Conservation (phyloP, 2,329 filamentous ascomycete genomes). For the Lomentospora prolificans region DNA sequence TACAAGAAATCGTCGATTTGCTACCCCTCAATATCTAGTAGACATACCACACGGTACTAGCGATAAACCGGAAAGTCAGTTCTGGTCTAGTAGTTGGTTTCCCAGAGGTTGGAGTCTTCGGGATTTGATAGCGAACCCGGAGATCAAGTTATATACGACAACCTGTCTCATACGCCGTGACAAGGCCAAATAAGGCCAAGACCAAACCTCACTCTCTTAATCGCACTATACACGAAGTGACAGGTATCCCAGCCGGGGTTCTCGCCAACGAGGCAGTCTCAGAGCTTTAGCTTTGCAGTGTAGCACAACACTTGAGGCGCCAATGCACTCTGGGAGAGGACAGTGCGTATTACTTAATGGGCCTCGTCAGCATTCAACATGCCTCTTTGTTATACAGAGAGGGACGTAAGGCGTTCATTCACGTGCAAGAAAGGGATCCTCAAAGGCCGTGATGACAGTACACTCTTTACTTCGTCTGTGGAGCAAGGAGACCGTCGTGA, state of each 20-base stretch:
- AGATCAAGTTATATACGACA: not conserved
- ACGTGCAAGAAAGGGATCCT: not conserved
- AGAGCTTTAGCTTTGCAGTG: not conserved
- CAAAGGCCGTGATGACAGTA: not conserved
- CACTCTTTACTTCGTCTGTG: not conserved
- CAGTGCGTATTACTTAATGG: not conserved
- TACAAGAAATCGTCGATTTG: not conserved
- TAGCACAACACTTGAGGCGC: not conserved
- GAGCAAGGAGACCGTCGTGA: not conserved
- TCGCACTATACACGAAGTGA: not conserved
- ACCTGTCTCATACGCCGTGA: not conserved
- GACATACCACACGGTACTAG: not conserved
- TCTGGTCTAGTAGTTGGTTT: not conserved
- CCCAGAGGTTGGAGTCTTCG: not conserved
- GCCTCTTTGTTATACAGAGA: not conserved
- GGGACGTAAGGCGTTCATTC: not conserved
- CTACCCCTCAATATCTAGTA: not conserved
- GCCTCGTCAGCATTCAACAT: not conserved
- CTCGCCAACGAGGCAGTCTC: not conserved
- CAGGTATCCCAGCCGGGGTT: not conserved
- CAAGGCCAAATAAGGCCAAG: no score
- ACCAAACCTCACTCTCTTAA: not conserved
- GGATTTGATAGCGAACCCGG: not conserved
- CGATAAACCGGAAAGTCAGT: not conserved
- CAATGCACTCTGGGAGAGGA: not conserved